These are phyloP conservation scores for Phytophthora hybrid DNA, from an alignment of 352 stramenopile genomes.

Conservation along the genomic window DNA sequence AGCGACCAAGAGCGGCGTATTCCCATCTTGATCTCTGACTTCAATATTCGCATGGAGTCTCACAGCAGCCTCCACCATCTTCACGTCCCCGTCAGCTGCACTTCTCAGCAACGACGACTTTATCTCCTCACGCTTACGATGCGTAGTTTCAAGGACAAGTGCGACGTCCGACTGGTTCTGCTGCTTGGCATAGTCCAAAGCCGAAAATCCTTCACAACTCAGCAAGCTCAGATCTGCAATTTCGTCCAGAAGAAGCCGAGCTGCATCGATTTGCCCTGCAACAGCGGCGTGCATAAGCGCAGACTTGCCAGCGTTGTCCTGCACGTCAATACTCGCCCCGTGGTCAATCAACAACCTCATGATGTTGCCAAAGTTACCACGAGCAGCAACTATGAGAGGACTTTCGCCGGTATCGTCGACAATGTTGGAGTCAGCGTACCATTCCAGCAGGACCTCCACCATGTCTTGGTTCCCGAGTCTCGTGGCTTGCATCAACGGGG, in stretches of 20 bases:
- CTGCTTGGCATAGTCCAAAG: slow-evolving; percentile 1
- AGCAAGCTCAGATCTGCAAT: background rate
- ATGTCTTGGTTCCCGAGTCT: background rate
- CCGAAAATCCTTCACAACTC: background rate
- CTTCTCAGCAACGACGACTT: background rate
- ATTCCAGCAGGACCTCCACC: background rate
- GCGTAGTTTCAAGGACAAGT: background rate
- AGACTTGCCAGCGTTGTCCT: slow-evolving; percentile 1
- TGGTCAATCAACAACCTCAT: background rate
- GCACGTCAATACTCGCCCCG: background rate
- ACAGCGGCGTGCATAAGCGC: background rate
- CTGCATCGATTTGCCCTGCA: background rate
- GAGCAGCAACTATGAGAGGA: background rate
- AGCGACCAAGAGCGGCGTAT: background rate
- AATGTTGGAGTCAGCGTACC: slow-evolving; percentile 1
- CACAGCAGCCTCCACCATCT: background rate
- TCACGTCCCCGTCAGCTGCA: background rate
- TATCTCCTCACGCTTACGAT: background rate
- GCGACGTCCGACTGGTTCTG: background rate
- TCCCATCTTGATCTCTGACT: background rate
- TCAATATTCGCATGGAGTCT: slow-evolving; percentile 1
- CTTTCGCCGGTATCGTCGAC: background rate
- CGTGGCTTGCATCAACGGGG: background rate
- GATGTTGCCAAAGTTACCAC: background rate
- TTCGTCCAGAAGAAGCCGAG: background rate